Conservation (phyloP, 257 asterid species). For the Paulownia fortunei region DNA sequence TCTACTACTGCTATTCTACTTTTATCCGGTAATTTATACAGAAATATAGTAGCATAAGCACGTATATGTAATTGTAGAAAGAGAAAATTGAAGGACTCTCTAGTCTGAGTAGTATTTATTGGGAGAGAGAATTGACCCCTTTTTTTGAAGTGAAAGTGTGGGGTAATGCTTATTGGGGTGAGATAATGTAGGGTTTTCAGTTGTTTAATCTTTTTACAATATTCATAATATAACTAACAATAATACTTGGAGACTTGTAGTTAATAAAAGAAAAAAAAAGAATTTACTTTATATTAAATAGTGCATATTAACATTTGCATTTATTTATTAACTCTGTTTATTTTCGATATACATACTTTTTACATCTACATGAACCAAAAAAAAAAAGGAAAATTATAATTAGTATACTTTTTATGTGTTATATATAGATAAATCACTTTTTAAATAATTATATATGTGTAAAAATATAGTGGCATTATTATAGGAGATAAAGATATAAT, state of each 20-base stretch:
- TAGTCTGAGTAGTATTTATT: conserved; percentile 16
- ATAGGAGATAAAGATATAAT: too few relatives aligned
- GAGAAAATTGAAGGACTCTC: conserved; percentile 23
- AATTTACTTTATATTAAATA: too few relatives aligned
- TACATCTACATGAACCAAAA: too few relatives aligned
- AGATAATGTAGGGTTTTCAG: conserved; percentile 28
- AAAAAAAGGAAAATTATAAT: too few relatives aligned
- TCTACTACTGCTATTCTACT: conserved; percentile 6
- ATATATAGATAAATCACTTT: too few relatives aligned
- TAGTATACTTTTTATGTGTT: too few relatives aligned
- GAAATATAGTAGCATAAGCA: background rate
- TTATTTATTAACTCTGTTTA: background rate
- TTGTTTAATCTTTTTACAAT: background rate
- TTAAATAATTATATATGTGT: too few relatives aligned
- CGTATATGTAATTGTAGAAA: background rate
- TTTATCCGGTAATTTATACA: conserved; percentile 15
- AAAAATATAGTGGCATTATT: too few relatives aligned
- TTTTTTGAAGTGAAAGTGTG: background rate
- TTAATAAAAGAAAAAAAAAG: too few relatives aligned
- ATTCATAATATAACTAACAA: too few relatives aligned
- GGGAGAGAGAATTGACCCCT: background rate
- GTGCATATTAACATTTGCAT: background rate
- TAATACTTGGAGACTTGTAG: too few relatives aligned
- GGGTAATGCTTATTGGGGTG: background rate
- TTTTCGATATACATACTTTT: too few relatives aligned